Percentiles rank a stretch among this genome's conserved stretches.
Evolutionary conservation across 208 protist genomes (phyloP).

Genomic region (Trypanosomatidae sp.): DNA sequence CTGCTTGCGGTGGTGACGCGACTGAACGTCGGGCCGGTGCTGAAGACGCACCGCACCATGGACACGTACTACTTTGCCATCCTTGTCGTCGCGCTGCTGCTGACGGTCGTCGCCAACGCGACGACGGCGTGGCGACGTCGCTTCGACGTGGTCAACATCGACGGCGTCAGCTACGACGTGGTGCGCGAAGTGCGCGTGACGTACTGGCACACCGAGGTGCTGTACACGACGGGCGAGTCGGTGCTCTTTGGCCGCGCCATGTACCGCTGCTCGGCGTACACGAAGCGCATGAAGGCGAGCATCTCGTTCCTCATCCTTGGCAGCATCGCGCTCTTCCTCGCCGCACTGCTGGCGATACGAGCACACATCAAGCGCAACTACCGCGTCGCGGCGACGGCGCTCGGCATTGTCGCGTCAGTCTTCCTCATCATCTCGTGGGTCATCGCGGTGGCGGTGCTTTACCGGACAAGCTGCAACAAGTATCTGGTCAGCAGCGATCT

Average conservation of each 20-base stretch:
- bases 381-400: conserved; percentile 20
- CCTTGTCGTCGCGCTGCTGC: conserved; percentile 13
- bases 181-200: conserved; percentile 34
- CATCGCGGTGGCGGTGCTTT: conserved; percentile 20
- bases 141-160: conserved; percentile 22
- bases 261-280: conserved; percentile 37
- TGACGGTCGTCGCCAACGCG: conserved; percentile 24
- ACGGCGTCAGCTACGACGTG: conserved; percentile 1
- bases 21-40: conserved; percentile 32
- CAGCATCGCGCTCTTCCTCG: conserved; percentile 16
- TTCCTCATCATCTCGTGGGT: conserved; percentile 39
- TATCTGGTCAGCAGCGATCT: conserved; percentile 4
- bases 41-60: conserved; percentile 25
- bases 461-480: conserved; percentile 13
- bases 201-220: conserved; percentile 54
- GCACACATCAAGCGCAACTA: conserved; percentile 15
- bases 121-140: conserved; percentile 34
- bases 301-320: conserved; percentile 39
- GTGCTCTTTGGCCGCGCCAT: conserved; percentile 19
- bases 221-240: conserved; percentile 17
- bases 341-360: conserved; percentile 16
- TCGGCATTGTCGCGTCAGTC: conserved; percentile 12
- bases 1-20: conserved; percentile 20
- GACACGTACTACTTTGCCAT: conserved; percentile 34
- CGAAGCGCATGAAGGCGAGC: conserved; percentile 46